Conservation (phyloP, 176 grass and related monocot genomes). For the Bolboschoenus planiculmis region DNA sequence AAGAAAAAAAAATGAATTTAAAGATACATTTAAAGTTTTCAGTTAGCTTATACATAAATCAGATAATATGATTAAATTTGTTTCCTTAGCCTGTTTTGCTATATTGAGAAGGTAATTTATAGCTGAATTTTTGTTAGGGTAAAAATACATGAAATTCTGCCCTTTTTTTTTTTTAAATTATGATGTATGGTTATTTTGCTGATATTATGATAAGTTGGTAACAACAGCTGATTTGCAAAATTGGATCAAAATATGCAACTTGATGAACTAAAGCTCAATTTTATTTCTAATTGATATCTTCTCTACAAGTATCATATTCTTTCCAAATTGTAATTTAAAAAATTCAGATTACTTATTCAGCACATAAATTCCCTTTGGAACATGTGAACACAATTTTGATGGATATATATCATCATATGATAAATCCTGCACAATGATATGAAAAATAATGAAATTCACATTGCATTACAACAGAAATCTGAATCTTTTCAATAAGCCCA, state of each 20-base stretch:
- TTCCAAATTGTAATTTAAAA: neutral
- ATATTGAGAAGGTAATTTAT: neutral
- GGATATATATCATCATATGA: neutral
- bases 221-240: neutral
- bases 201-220: neutral
- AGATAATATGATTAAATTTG: neutral
- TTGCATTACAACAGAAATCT: neutral
- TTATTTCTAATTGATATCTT: neutral
- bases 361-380: neutral
- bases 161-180: neutral
- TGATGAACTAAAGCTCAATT: neutral
- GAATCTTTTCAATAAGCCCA: neutral
- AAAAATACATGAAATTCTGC: too few relatives aligned
- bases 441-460: neutral
- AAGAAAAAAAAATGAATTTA: neutral
- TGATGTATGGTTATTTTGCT: neutral
- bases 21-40: neutral
- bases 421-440: neutral
- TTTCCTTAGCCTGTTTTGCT: neutral
- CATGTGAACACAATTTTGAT: neutral
- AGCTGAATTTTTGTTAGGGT: neutral
- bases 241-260: neutral
- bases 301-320: neutral
- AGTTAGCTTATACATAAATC: neutral
- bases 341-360: neutral